Evolutionary conservation across 768 basidiomycete genomes (phyloP), one percentile per base, ranked within the genome.

Genomic region (Naganishia randhawae): DNA sequence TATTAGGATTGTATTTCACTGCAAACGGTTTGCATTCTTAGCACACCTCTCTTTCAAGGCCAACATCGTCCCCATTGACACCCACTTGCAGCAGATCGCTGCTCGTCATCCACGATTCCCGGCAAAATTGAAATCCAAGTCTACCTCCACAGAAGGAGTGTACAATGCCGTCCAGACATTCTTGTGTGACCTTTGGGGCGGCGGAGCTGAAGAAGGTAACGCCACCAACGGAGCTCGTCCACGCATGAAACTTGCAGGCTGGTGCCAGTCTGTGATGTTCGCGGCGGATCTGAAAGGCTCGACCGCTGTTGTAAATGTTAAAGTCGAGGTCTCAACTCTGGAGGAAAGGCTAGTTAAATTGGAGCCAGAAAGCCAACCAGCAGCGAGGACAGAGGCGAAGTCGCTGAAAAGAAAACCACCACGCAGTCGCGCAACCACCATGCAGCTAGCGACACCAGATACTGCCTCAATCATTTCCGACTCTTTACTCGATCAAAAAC

Each of bases 61-160:
- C 73, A 89, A 91, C 71, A 87, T 93, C 17, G 85, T 98, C 10
- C 96, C 96, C 3, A 90, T 99, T 63, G 96, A 99, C 76, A 96
- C 94, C 0, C 96, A 99, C 76, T 90, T 99, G 32, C 83, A 89
- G 71, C 92, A 95, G 75, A 93, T 97, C 63, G 90, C 91, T 10
- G 81, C 77, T 14, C 70, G 78, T 33, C 78, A 80, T 69, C 77
- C 78, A 25, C 33, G 69, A 1, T 80, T 80, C 69, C 78, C 78
- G 2, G 69, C 71, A 16, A 69, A 72, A 10, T 54, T 77, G 22
- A 63, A 69, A 22, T 72, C 74, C 50, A 80, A 80, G 62, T 55
- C 78, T 8, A 78, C 78, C 72, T 76, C 75, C 17, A 75, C 74
- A 35, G 73, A 72, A 52, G 27, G 22, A 25, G 53, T 75, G 0